phyloP scores from a whole-genome alignment of 2,329 filamentous ascomycete species.

The Ampelomyces quisqualis region DNA sequence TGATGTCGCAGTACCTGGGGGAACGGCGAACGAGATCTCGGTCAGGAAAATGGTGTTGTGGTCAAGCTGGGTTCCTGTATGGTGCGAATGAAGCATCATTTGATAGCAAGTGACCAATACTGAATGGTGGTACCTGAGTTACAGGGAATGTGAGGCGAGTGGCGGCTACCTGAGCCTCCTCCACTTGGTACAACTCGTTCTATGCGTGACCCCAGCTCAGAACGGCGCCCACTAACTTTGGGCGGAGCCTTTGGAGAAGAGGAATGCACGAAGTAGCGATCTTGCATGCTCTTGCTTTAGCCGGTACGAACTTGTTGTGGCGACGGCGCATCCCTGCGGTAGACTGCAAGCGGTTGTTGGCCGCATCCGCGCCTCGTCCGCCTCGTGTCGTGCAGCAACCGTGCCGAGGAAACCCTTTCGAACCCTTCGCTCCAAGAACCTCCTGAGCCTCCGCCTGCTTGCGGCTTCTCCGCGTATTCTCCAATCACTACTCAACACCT shows the following conservation, averaged over 20 bases:
- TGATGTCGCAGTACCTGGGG: too few relatives aligned
- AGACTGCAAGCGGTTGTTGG: slow-evolving; percentile 2
- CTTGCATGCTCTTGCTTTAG: background rate
- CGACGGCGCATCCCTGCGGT: background rate
- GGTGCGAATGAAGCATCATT: too few relatives aligned
- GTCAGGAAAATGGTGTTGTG: too few relatives aligned
- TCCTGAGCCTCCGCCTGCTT: slow-evolving; percentile 33
- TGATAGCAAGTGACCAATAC: too few relatives aligned
- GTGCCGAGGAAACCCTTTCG: slow-evolving; percentile 23
- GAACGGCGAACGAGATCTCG: too few relatives aligned
- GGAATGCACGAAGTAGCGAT: background rate
- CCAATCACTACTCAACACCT: slow-evolving; percentile 17
- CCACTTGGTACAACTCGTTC: background rate
- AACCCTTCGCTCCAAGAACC: slow-evolving; percentile 26
- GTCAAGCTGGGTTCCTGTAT: too few relatives aligned
- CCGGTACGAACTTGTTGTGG: background rate
- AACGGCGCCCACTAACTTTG: background rate
- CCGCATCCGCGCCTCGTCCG: slow-evolving; percentile 8
- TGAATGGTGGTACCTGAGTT: too few relatives aligned
- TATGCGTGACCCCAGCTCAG: background rate
- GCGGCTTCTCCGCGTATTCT: slow-evolving; percentile 18
- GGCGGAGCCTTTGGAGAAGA: background rate
- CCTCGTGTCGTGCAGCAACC: slow-evolving; percentile 18
- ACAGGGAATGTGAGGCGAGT: too few relatives aligned
- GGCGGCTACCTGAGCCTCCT: too few relatives aligned